These are phyloP conservation scores for Yarrowia galli DNA, from an alignment of 1,139 yeast genomes.

Conservation along the genomic window DNA sequence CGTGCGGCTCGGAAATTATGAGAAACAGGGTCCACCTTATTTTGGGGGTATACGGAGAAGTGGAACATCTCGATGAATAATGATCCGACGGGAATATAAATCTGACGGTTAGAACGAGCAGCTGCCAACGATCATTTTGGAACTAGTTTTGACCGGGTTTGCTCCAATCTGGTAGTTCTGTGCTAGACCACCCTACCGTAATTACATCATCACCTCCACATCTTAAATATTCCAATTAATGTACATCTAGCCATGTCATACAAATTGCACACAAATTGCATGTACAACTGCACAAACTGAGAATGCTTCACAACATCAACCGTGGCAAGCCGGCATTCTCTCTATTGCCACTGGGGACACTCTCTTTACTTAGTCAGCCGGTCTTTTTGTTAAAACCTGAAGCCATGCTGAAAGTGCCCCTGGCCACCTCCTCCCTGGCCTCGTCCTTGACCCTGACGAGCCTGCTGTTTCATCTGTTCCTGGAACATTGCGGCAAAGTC, in stretches of 20 bases:
- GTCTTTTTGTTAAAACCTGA: neutral
- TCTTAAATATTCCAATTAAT: constrained; percentile 28
- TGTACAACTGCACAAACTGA: constrained; percentile 8
- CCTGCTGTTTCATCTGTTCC: constrained; percentile 36
- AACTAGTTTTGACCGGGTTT: too few species aligned
- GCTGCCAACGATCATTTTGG: too few species aligned
- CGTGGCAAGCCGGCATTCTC: constrained; percentile 33
- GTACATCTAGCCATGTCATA: constrained; percentile 24
- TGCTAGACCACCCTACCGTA: too few species aligned
- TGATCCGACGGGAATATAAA: too few species aligned
- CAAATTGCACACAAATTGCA: too few species aligned
- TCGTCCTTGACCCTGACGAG: constrained; percentile 14
- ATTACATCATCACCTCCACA: too few species aligned
- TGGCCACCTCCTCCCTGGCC: constrained; percentile 18
- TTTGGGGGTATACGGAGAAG: too few species aligned
- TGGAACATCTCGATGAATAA: too few species aligned
- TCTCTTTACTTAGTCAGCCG: neutral
- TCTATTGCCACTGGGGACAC: constrained; percentile 24
- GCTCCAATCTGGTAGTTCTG: too few species aligned
- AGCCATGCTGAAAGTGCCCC: constrained; percentile 13
- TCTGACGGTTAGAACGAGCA: too few species aligned
- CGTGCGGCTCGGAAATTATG: too few species aligned
- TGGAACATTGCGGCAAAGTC: constrained; percentile 36
- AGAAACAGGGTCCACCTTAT: too few species aligned
- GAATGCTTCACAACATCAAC: constrained; percentile 19